Conservation (phyloP, 2,329 filamentous ascomycete species). For the Trichoderma sp. region DNA sequence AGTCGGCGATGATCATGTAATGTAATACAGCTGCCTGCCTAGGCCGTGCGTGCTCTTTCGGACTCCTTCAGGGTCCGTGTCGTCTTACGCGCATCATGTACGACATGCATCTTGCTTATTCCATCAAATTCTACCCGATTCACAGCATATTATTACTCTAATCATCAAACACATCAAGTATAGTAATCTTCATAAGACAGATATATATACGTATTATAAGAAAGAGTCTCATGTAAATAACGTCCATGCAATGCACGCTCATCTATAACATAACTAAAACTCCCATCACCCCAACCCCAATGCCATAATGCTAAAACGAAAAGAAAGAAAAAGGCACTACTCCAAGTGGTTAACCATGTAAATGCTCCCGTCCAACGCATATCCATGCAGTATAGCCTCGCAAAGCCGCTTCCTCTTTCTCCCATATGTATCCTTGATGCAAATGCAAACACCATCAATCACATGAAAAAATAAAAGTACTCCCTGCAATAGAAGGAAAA, state of each 20-base stretch:
- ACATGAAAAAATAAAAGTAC: not conserved
- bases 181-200: not conserved
- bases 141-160: not conserved
- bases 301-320: not conserved
- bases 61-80: not conserved
- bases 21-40: no score
- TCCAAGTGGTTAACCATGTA: not conserved
- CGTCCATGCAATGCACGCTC: not conserved
- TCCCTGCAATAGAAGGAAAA: no score
- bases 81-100: not conserved
- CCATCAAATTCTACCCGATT: not conserved
- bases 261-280: not conserved
- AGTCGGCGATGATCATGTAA: not conserved
- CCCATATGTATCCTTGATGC: not conserved
- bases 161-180: not conserved
- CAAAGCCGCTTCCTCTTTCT: not conserved
- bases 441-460: not conserved
- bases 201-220: not conserved
- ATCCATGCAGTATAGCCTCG: not conserved
- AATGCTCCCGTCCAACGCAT: not conserved
- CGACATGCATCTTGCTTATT: not conserved
- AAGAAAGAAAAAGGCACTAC: not conserved
- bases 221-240: not conserved
- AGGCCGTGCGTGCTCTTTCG: not conserved
- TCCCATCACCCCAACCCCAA: not conserved